These are phyloP conservation scores for Grosmannia huntii DNA, from an alignment of 2,329 filamentous ascomycete species.

Conservation along the genomic window DNA sequence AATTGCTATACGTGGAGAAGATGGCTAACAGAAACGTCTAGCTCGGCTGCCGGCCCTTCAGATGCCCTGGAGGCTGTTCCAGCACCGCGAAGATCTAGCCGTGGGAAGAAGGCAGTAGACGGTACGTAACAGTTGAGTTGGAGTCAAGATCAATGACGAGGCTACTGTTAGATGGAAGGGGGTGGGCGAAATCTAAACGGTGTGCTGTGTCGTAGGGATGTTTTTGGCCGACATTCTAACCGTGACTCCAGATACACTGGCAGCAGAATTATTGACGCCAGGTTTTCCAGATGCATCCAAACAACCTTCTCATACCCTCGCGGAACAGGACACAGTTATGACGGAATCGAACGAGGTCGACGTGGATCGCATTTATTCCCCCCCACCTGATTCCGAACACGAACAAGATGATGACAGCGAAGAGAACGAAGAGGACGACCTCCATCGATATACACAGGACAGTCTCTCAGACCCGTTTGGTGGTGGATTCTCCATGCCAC, in stretches of 20 bases:
- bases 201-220: background rate
- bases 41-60: conserved; percentile 38
- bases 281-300: background rate
- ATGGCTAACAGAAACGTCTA: conserved; percentile 5
- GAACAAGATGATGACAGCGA: conserved; percentile 32
- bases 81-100: conserved; percentile 57
- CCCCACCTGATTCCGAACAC: background rate
- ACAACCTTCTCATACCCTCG: background rate
- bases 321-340: conserved; percentile 48
- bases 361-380: conserved; percentile 17
- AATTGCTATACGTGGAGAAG: background rate
- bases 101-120: conserved; percentile 53
- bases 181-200: background rate
- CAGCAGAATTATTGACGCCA: background rate
- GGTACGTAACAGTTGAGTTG: conserved; percentile 1
- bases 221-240: background rate
- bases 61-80: conserved; percentile 48
- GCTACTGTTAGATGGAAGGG: background rate
- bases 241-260: background rate
- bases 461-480: conserved; percentile 42
- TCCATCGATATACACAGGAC: conserved; percentile 4
- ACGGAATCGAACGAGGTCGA: conserved; percentile 49
- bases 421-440: conserved; percentile 34
- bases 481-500: conserved; percentile 52
- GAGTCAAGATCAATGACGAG: background rate